Conservation (phyloP, 1,284 basidiomycete species). For the Naganishia sp. region DNA sequence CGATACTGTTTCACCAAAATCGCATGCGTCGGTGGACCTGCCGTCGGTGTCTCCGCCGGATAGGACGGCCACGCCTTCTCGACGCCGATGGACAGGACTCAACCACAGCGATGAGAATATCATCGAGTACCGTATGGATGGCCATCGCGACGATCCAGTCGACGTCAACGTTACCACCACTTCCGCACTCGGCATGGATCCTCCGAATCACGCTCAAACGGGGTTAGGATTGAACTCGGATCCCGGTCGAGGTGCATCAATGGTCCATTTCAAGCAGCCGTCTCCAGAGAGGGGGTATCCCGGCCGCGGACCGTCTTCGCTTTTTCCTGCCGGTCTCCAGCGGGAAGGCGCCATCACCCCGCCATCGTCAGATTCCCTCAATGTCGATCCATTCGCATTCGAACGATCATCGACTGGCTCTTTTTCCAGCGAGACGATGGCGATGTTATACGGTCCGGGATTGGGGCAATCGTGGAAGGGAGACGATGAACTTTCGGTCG, state of each 20-base stretch:
- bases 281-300: background rate
- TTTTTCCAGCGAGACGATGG: constrained; percentile 16
- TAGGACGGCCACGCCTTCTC: background rate
- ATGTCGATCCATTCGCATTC: constrained; percentile 15
- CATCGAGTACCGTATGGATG: constrained; percentile 6
- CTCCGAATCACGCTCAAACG: background rate
- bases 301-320: background rate
- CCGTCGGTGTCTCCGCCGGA: background rate
- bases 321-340: background rate
- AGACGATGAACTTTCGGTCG: background rate
- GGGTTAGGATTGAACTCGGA: constrained; percentile 1
- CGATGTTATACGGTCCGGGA: constrained; percentile 15
- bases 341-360: background rate
- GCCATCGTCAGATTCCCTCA: background rate
- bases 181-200: background rate
- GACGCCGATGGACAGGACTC: constrained; percentile 13
- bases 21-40: constrained; percentile 1
- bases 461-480: constrained; percentile 8
- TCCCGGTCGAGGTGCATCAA: constrained; percentile 3
- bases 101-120: constrained; percentile 16
- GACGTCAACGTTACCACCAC: constrained; percentile 6
- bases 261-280: constrained; percentile 11
- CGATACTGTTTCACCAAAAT: constrained; percentile 19
- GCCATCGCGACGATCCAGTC: background rate
- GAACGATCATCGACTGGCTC: constrained; percentile 23